Percentiles rank a stretch among this genome's conserved stretches.
Conservation (phyloP, 2,329 filamentous ascomycete genomes). For the Waltergamsia citrina region DNA sequence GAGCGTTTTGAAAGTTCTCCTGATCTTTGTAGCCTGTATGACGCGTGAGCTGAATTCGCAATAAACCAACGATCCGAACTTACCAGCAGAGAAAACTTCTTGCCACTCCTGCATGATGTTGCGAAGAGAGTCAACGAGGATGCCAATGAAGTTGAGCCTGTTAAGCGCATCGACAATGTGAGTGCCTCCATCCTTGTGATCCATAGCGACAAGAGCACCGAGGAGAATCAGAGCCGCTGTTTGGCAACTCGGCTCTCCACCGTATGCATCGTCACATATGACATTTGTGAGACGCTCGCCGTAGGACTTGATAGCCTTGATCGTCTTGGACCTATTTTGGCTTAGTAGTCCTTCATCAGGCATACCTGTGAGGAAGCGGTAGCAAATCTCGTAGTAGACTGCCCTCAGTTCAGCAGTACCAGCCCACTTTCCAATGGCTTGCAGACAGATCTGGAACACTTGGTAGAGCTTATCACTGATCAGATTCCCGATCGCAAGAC, state of each 20-base stretch:
- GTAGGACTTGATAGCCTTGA: constrained; percentile 58
- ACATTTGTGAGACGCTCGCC: constrained; percentile 77
- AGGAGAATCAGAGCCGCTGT: constrained; percentile 82
- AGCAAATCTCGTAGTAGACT: constrained; percentile 85
- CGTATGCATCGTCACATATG: constrained; percentile 87
- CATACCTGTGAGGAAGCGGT: constrained; percentile 71
- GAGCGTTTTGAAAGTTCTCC: constrained; percentile 53
- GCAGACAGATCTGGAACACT: constrained; percentile 78
- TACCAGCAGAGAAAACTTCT: constrained; percentile 45
- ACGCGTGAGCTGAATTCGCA: background rate
- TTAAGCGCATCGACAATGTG: constrained; percentile 73
- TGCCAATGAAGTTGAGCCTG: constrained; percentile 80
- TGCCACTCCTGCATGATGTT: constrained; percentile 65
- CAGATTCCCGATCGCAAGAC: constrained; percentile 51
- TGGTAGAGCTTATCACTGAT: constrained; percentile 86
- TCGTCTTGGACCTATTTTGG: constrained; percentile 47
- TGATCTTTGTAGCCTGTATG: constrained; percentile 29
- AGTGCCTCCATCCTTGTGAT: constrained; percentile 59
- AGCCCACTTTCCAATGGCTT: constrained; percentile 66
- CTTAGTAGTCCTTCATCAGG: constrained; percentile 39
- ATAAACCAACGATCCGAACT: constrained; percentile 13
- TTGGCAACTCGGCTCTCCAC: constrained; percentile 71
- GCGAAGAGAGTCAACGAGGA: constrained; percentile 82
- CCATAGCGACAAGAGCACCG: constrained; percentile 65
- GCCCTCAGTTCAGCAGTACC: constrained; percentile 66